Evolutionary conservation across 2,329 filamentous ascomycete species (phyloP), one percentile per base, ranked within the genome.

Genomic region (Xylariomycetidae sp.): DNA sequence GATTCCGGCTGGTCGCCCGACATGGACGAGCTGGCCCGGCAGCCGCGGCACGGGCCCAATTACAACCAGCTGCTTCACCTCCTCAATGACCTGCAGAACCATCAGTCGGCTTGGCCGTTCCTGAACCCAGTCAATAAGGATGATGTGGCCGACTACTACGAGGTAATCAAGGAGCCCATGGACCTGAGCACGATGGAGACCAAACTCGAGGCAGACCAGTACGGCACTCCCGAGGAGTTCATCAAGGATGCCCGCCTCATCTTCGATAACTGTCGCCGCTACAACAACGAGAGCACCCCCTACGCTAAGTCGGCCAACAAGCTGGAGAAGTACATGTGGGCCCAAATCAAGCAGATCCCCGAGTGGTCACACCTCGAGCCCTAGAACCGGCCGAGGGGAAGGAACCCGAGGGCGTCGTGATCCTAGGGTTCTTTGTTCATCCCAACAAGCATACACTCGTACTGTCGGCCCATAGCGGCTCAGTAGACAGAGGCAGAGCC

Each of bases 161-260:
- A 95, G 39, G 89, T 97, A 41, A 98, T 98, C 68, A 89, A 89
- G 56, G 85, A 95, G 59, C 92, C 92, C 22, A 98, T 98, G 92
- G 92, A 96, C 56, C 70, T 96, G 30, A 82, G 78, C 30, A 96
- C 89, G 14, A 97, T 98, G 90, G 92, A 97, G 62, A 80, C 79
- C 48, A 94, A 94, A 62, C 82, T 96, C 44, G 89, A 97, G 54
- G 87, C 88, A 25, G 92, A 97, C 62, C 77, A 90, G 53, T 98
- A 98, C 56, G 77, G 80, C 12, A 88, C 80, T 0, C 90, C 92
- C 0, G 88, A 97, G 55, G 92, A 97, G 51, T 96, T 98, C 50
- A 81, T 90, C 64, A 77, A 74, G 43, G 92, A 98, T 57, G 86
- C 89, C 8, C 82, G 81, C 54, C 76, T 97, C 51, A 81, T 98